Percentiles rank a stretch among this genome's conserved stretches.
phyloP scores from a whole-genome alignment of 2,329 filamentous ascomycete genomes.

The Coniochaeta ligniaria region DNA sequence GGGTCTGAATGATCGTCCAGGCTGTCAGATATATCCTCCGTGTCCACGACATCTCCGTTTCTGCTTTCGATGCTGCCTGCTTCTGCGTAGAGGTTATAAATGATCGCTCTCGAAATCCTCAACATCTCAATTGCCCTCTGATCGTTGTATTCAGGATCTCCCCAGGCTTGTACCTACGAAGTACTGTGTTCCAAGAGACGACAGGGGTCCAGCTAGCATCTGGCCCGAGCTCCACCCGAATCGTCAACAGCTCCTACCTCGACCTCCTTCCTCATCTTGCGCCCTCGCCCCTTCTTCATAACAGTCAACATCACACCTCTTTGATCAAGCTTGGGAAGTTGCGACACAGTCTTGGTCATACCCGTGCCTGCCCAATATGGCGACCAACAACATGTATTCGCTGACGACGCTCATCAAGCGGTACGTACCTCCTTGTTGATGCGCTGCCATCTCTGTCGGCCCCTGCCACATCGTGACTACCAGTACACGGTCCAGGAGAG shows the following conservation, averaged over 20 bases:
- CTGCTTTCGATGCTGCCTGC: background rate
- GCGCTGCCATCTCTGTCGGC: slow-evolving; percentile 1
- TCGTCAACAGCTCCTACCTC: background rate
- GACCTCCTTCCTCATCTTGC: background rate
- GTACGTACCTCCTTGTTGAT: slow-evolving; percentile 43
- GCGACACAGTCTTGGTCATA: background rate
- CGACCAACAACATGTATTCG: slow-evolving; percentile 85
- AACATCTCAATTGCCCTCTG: too few species aligned
- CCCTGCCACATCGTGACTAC: background rate
- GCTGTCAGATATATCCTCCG: background rate
- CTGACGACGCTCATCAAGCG: slow-evolving; percentile 96
- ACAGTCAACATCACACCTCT: background rate
- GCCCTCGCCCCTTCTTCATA: background rate
- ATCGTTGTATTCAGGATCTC: too few species aligned
- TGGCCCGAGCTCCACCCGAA: background rate
- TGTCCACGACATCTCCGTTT: background rate
- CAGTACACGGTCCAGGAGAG: too few species aligned
- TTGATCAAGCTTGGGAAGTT: background rate
- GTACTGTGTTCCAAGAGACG: background rate
- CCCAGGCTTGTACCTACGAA: too few species aligned
- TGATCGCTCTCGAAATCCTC: background rate
- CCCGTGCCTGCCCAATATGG: slow-evolving; percentile 43
- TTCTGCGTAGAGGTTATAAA: background rate
- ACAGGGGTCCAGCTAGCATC: background rate
- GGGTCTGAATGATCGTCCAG: background rate